These are phyloP conservation scores for Tylopilus intermedius DNA, from an alignment of 768 basidiomycete genomes.

Conservation along the genomic window DNA sequence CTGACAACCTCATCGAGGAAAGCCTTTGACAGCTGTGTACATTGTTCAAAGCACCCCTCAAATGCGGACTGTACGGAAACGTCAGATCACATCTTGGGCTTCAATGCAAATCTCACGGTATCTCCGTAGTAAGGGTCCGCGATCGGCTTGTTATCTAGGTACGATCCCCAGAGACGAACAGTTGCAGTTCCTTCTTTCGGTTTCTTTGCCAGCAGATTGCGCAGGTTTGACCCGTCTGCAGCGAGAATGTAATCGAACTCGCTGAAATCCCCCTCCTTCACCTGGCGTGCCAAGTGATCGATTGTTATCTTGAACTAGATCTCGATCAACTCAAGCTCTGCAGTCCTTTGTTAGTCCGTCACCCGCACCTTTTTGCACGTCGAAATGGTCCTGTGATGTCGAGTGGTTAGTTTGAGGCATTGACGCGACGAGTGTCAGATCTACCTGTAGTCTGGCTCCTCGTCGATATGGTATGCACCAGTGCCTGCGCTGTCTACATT, in stretches of 20 bases:
- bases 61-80: conserved; percentile 52
- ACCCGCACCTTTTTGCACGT: conserved; percentile 62
- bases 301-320: conserved; percentile 72
- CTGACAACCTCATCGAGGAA: conserved; percentile 65
- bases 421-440: conserved; percentile 3
- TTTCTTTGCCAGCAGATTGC: conserved; percentile 49
- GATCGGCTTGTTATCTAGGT: conserved; percentile 64
- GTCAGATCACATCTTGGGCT: conserved; percentile 3
- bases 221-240: conserved; percentile 73
- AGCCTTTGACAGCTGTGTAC: conserved; percentile 66
- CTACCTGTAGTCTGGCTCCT: conserved; percentile 79
- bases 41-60: conserved; percentile 74
- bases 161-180: conserved; percentile 78
- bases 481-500: conserved; percentile 83
- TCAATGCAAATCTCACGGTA: conserved; percentile 37
- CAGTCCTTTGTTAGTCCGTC: background rate
- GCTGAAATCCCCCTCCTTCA: conserved; percentile 60
- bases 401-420: background rate
- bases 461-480: conserved; percentile 76
- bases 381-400: conserved; percentile 51
- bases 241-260: conserved; percentile 83
- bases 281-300: conserved; percentile 60
- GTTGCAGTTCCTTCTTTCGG: conserved; percentile 55
- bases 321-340: conserved; percentile 1
- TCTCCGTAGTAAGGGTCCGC: conserved; percentile 84